A percentile compares a stretch with the other conserved stretches of the same genome.
These are phyloP conservation scores for Asterochloris erici DNA, from an alignment of 139 green algal genomes.

Conservation along the genomic window DNA sequence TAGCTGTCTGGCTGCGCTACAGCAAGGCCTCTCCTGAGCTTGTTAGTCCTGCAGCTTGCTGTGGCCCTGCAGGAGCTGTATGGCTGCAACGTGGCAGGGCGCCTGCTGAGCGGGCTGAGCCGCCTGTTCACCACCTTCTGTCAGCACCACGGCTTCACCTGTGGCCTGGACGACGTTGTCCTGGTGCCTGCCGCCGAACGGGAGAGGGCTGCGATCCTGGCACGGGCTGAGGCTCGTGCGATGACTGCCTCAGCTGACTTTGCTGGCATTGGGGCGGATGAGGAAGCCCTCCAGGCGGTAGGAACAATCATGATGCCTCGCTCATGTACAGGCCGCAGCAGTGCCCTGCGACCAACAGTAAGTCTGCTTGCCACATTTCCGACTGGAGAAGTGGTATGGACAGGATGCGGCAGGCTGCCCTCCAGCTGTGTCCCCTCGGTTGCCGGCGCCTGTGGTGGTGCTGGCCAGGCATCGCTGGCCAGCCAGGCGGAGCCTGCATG, in stretches of 20 bases:
- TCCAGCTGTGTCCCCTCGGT: too few species aligned
- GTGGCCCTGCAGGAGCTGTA: constrained; percentile 83
- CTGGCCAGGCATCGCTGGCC: background rate
- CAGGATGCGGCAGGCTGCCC: too few species aligned
- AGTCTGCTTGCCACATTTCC: too few species aligned
- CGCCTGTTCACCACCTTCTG: constrained; percentile 89
- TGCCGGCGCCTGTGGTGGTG: background rate
- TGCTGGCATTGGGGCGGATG: constrained; percentile 5
- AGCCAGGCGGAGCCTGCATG: background rate
- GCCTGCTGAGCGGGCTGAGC: constrained; percentile 74
- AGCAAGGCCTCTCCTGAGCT: too few species aligned
- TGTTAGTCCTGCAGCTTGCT: background rate
- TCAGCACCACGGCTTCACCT: constrained; percentile 92
- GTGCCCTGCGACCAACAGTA: too few species aligned
- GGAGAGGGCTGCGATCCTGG: constrained; percentile 46
- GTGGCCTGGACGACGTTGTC: constrained; percentile 90
- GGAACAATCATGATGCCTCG: too few species aligned
- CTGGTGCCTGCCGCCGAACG: constrained; percentile 59
- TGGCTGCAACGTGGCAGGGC: constrained; percentile 67
- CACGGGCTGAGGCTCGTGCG: constrained; percentile 50
- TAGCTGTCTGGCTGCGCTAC: background rate
- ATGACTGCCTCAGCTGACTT: constrained; percentile 57
- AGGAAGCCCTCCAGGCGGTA: too few species aligned
- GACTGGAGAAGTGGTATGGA: too few species aligned
- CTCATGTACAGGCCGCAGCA: too few species aligned